A percentile compares a stretch with the other conserved stretches of the same genome.
Conservation (phyloP, 768 basidiomycete genomes). For the Termitomyces sp. region DNA sequence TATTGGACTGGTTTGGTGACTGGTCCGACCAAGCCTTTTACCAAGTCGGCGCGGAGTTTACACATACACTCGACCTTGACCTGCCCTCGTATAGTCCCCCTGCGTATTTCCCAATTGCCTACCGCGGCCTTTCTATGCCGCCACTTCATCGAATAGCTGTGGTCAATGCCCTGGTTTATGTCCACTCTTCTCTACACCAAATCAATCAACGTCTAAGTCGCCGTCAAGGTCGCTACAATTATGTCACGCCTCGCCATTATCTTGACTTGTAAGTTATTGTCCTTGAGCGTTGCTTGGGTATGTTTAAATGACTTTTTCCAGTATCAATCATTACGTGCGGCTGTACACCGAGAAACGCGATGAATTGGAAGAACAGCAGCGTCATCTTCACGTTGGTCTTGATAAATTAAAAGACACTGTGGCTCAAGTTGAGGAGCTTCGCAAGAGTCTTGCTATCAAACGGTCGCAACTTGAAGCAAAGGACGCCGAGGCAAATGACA, state of each 20-base stretch:
- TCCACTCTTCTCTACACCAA: constrained; percentile 84
- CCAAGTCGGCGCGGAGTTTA: constrained; percentile 97
- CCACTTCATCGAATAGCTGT: constrained; percentile 87
- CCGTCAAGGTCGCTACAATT: constrained; percentile 92
- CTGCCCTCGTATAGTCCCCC: constrained; percentile 77
- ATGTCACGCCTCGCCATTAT: constrained; percentile 96
- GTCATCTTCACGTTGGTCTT: constrained; percentile 95
- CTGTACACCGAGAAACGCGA: constrained; percentile 95
- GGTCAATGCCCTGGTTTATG: constrained; percentile 88
- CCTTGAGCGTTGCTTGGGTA: background rate
- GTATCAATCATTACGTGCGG: constrained; percentile 95
- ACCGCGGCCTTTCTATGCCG: constrained; percentile 78
- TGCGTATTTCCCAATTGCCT: constrained; percentile 81
- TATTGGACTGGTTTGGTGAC: constrained; percentile 99
- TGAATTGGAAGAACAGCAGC: constrained; percentile 96
- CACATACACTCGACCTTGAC: constrained; percentile 89
- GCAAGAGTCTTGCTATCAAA: constrained; percentile 93
- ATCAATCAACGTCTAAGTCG: constrained; percentile 88
- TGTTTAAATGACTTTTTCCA: constrained; percentile 24
- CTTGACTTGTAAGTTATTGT: constrained; percentile 83
- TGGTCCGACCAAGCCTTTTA: constrained; percentile 99
- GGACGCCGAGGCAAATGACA: constrained; percentile 93
- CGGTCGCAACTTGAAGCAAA: constrained; percentile 90
- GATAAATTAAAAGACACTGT: constrained; percentile 96
- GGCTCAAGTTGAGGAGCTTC: constrained; percentile 92